Evolutionary conservation across 2,329 filamentous ascomycete species (phyloP).

Genomic region (Clarireedia paspali): DNA sequence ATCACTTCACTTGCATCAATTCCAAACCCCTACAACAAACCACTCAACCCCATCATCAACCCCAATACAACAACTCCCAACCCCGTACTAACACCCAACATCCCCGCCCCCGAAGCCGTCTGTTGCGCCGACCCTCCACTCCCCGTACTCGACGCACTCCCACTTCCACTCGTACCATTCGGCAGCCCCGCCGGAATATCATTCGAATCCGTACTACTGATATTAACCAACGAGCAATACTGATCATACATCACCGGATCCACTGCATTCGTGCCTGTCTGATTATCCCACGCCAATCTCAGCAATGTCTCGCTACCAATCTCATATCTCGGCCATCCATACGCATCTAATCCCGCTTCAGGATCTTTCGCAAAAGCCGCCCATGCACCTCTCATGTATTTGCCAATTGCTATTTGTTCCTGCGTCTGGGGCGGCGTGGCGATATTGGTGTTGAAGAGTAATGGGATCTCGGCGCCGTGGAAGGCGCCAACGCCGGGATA

Average conservation of each 20-base stretch:
- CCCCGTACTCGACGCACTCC: too few species aligned
- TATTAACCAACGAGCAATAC: not conserved
- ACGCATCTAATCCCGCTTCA: slow-evolving; percentile 26
- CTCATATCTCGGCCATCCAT: slow-evolving; percentile 18
- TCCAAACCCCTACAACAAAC: too few species aligned
- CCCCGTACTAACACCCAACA: too few species aligned
- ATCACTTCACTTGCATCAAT: too few species aligned
- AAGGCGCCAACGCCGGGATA: slow-evolving; percentile 29
- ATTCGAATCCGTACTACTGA: not conserved
- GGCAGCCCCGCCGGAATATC: too few species aligned
- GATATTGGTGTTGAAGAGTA: slow-evolving; percentile 26
- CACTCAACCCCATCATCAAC: too few species aligned
- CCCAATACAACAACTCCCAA: too few species aligned
- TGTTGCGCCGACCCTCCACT: too few species aligned
- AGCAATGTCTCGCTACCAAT: slow-evolving; percentile 5
- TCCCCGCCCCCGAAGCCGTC: too few species aligned
- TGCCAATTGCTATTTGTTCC: slow-evolving; percentile 22
- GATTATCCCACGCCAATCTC: slow-evolving; percentile 11
- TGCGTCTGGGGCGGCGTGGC: slow-evolving; percentile 17
- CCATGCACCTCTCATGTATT: slow-evolving; percentile 34
- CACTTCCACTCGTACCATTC: too few species aligned
- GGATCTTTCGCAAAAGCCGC: slow-evolving; percentile 34
- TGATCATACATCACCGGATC: not conserved
- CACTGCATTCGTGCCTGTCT: slow-evolving; percentile 8
- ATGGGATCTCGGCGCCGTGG: slow-evolving; percentile 29